Evolutionary conservation across 2,329 filamentous ascomycete genomes (phyloP), one percentile per base, ranked within the genome.

Genomic region (Ophiocordyceps camponoti-saundersi): DNA sequence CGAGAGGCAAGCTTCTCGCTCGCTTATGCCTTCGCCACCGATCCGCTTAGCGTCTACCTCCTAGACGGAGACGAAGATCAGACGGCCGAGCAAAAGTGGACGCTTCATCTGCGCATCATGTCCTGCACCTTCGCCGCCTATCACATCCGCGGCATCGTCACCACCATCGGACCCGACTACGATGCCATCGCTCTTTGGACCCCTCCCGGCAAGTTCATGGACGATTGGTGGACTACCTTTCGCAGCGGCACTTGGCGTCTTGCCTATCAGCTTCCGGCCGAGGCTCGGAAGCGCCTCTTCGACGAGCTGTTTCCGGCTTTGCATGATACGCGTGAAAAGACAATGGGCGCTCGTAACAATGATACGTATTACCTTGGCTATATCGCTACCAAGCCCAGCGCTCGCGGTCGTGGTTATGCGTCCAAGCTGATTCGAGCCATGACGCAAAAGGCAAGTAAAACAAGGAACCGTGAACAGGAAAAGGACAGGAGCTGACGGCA

Each of bases 301-400:
- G 65, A 70, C 51, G 85, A 92, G 63, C 79, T 90, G 63, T 63
- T 88, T 44, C 84, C 85, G 16, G 70, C 87, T 43, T 72, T 92
- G 52, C 77, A 85, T 63, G 67, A 79, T 54, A 81, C 81, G 57
- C 89, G 89, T 68, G 66, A 71, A 50, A 70, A 76, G 50, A 71
- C 84, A 50, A 73, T 92, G 61, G 80, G 81, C 21, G 69, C 73
- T 39, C 72, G 78, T 45, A 80, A 86, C 58, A 61, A 69, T 53
- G 70, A 82, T 50, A 79, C 75, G 58, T 92, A 85, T 72, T 92
- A 92, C 61, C 77, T 93, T 47, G 83, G 88, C 44, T 92, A 90
- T 62, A 70, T 93, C 50, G 86, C 85, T 51, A 88, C 83, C 45
- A 82, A 80, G 61, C 78, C 82, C 32, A 71, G 69, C 50, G 77